Base-by-base conservation (phyloP, 345 rosid genomes). In the Litchi chinensis region DNA sequence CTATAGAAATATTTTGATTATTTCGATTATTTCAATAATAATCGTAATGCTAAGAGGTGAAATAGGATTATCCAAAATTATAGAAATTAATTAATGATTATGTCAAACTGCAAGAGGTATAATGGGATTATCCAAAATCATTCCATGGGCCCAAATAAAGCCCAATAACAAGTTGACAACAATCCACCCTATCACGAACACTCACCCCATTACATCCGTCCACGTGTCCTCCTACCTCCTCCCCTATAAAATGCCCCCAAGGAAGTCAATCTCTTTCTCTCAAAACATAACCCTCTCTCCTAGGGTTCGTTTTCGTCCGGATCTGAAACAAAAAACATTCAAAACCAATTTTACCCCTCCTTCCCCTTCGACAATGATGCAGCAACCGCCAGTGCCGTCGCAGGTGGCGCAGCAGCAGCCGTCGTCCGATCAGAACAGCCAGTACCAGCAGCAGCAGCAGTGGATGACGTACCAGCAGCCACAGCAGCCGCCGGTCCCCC, bases 381-480 rank as follows among this genome's bases (percentile, higher is more conserved):
- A 88, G 70, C 99, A 92, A 77, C 90, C 84, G 7, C 81, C 76
- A 72, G 84, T 85, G 63, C 86, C 82, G 9, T 44, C 85, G 76
- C 80, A 85, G 50, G 82, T 75, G 67, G 80, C 67, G 21, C 85
- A 83, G 6, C 87, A 79, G n/a, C 82, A 63, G 68, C 69, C 67
- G 26, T 28, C 77, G 28, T 71, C 83, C 2, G 91, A 88, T 65
- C 91, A 75, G 65, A 84, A 76, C 75, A 79, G 56, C 91, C 95
- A 86, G 79, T 82, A 86, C 78, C 86, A 81, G n/a, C 89, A 79
- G 39, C 86, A 85, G 78, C 94, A 88, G 79, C 83, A 75, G 76
- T 85, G 88, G 96, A 87, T 90, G 94, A 75, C 84, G 89, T 87
- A 81, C 69, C 93, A 83, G 52, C 91, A 85, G 77, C 89, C 81